These are phyloP conservation scores for Diutina pseudorugosa DNA, from an alignment of 1,139 yeast species.

Conservation along the genomic window DNA sequence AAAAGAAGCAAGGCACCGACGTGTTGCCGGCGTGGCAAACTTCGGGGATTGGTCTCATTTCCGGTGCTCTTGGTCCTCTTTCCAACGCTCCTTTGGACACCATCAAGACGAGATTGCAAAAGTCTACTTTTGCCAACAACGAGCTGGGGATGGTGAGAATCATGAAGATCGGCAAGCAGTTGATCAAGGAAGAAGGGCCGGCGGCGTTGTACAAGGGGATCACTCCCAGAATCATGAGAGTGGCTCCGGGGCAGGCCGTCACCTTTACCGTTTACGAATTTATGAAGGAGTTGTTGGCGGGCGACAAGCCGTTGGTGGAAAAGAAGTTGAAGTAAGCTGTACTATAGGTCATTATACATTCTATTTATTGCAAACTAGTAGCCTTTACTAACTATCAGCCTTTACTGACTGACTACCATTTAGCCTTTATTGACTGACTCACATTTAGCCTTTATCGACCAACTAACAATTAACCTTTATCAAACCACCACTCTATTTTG, in stretches of 20 bases:
- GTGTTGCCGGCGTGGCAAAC: constrained; percentile 90
- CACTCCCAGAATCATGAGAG: constrained; percentile 98
- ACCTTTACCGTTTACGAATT: constrained; percentile 94
- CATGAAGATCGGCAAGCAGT: constrained; percentile 65
- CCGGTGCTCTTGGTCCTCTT: constrained; percentile 97
- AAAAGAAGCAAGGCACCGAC: constrained; percentile 50
- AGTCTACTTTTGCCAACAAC: constrained; percentile 61
- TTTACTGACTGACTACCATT: neutral
- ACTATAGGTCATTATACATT: constrained; percentile 1
- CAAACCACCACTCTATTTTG: no score
- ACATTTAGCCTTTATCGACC: no score
- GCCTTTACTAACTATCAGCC: neutral
- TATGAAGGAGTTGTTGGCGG: constrained; percentile 50
- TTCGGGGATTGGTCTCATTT: constrained; percentile 75
- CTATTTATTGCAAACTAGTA: neutral
- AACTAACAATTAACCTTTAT: no score
- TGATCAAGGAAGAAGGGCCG: constrained; percentile 81
- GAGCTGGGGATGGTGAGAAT: constrained; percentile 72
- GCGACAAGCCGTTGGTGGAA: constrained; percentile 3
- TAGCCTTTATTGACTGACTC: neutral
- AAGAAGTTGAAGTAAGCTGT: constrained; percentile 3
- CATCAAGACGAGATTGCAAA: constrained; percentile 92
- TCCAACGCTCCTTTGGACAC: constrained; percentile 97
- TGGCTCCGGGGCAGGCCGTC: constrained; percentile 98
- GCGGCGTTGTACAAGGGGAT: constrained; percentile 90